These are phyloP conservation scores for Coemansia sp. DNA, from an alignment of 192 early-diverging fungal genomes.

Conservation along the genomic window DNA sequence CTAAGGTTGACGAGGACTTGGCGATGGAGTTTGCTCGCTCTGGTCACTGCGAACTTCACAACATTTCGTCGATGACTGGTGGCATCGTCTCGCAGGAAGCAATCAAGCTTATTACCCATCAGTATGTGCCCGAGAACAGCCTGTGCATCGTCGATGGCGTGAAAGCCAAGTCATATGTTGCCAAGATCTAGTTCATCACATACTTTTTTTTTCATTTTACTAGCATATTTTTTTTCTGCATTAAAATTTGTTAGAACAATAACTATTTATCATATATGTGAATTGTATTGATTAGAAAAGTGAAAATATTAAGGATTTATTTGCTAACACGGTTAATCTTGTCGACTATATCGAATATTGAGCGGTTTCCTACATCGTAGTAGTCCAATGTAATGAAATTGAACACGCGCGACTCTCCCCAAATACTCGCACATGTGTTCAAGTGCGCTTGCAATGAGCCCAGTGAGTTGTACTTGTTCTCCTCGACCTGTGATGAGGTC, in stretches of 20 bases:
- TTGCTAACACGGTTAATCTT: conserved; percentile 26
- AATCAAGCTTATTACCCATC: conserved; percentile 93
- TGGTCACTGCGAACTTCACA: conserved; percentile 78
- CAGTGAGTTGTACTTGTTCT: conserved; percentile 36
- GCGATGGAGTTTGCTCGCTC: conserved; percentile 59
- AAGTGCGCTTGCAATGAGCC: conserved; percentile 32
- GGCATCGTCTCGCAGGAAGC: conserved; percentile 92
- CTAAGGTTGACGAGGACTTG: conserved; percentile 10
- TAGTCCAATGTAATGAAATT: conserved; percentile 55
- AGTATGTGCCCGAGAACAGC: conserved; percentile 93
- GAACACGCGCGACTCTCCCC: conserved; percentile 26
- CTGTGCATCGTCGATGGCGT: conserved; percentile 85
- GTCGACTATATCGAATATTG: conserved; percentile 40
- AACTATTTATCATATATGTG: neutral
- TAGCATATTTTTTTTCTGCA: neutral
- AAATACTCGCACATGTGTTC: conserved; percentile 26
- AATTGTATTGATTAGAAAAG: neutral
- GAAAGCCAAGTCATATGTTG: conserved; percentile 24
- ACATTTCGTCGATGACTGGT: conserved; percentile 82
- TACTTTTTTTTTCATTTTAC: conserved; percentile 13
- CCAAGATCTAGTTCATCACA: conserved; percentile 14
- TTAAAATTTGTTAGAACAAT: neutral
- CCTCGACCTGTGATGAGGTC: conserved; percentile 14
- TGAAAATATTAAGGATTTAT: neutral
- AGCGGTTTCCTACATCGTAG: conserved; percentile 39